A percentile compares a stretch with the other conserved stretches of the same genome.
phyloP scores from a whole-genome alignment of 2,329 filamentous ascomycete species.

The Monilinia polystroma region DNA sequence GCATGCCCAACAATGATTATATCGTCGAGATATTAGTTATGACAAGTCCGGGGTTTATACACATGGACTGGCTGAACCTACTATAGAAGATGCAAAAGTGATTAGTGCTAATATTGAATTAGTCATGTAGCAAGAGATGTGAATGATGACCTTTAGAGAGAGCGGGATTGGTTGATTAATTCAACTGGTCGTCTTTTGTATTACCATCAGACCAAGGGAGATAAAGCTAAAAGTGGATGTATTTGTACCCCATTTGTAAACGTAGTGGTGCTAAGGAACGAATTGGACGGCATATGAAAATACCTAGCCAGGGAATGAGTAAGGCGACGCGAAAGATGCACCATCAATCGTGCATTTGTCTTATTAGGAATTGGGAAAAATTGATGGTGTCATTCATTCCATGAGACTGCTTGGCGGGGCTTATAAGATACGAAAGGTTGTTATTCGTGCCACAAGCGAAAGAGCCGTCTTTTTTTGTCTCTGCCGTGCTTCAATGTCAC shows the following conservation, averaged over 20 bases:
- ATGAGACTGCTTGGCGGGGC: background rate
- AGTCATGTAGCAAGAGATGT: slow-evolving; percentile 10
- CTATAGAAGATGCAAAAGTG: background rate
- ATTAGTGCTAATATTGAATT: slow-evolving; percentile 7
- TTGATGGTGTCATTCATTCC: background rate
- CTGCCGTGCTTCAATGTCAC: background rate
- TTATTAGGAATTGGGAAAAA: background rate
- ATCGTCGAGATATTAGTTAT: background rate
- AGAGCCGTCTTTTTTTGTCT: background rate
- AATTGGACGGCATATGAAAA: background rate
- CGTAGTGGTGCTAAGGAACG: slow-evolving; percentile 1
- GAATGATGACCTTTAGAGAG: slow-evolving; percentile 14
- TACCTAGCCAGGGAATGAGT: background rate
- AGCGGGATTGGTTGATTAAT: slow-evolving; percentile 11
- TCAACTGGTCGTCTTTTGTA: background rate
- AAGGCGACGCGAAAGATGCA: slow-evolving; percentile 7
- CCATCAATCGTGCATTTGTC: background rate
- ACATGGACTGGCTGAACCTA: background rate
- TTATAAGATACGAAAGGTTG: background rate
- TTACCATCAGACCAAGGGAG: background rate
- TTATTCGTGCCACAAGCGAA: background rate
- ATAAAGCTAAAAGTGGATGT: slow-evolving; percentile 11
- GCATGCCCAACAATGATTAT: background rate
- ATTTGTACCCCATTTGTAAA: slow-evolving; percentile 1
- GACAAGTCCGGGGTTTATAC: slow-evolving; percentile 1